Evolutionary conservation across 1,139 yeast genomes (phyloP), one percentile per base, ranked within the genome.

Genomic region (Eremothecium cymbalariae): DNA sequence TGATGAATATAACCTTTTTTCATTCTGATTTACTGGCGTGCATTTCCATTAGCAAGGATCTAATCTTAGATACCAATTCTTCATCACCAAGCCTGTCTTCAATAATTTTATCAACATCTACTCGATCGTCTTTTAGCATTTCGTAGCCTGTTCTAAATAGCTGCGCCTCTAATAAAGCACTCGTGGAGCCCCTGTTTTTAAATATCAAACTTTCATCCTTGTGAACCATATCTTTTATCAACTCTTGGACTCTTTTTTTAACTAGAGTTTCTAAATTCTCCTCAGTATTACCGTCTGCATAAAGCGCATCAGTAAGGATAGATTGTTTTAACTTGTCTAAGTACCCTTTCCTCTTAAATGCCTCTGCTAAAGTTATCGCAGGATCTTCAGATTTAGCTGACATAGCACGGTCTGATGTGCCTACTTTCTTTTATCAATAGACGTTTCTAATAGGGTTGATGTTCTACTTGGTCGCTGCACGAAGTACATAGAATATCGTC

Each of bases 171-270:
- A 55, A 39, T 6, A 53, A 33, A 3, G 60, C 60, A 36, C 55
- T 53, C 1, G 59, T 54, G 1, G 59, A 46, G 4, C 58, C 60
- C 34, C 59, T 40, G 33, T 54, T 55, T 31, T 54, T 55, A 36
- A 50, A 55, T 6, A 55, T 37, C 8, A 55, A 32, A 17, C 47
- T 45, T 29, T 52, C 57, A 42, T 55, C 55, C 12, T 51, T 44
- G 4, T 34, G 27, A 1, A 55, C 55, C 51, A 52, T 50, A 6
- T 39, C 41, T 18, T 39, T 45, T 7, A 54, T 59, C 5, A 47
- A 28, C 12, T 38, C 30, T 3, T 42, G 34, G 1, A 54, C 57
- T 16, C 43, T 40, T 9, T 32, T 26, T 31, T 42, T 45, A 13
- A 54, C 41, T 9, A 39, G 9, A 15, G 45, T 45, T 25, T 52